Evolutionary conservation across 2,329 filamentous ascomycete genomes (phyloP), one percentile per base, ranked within the genome.

Genomic region (Simplicillium aogashimaense): DNA sequence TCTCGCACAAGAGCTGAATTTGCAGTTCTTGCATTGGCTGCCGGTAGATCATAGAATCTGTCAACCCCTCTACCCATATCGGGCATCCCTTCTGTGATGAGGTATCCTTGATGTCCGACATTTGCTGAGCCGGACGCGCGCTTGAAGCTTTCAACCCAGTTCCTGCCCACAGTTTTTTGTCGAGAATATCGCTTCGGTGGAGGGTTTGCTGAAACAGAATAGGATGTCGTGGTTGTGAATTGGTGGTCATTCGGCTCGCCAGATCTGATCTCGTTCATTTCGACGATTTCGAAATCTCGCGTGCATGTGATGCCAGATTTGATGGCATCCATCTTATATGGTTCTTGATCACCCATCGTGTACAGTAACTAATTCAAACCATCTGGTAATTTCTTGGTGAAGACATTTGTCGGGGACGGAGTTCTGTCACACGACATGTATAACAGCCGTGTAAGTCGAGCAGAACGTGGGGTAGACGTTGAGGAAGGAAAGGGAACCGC

Each of bases 1-100:
- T 75, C 77, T 52, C 85, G 70, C 37, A 81, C 75, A 29, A 94
- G 69, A 15, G 79, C 75, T 37, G 83, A 79, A 46, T 76, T 70
- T 2, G 84, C 81, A 1, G 84, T 86, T 53, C 85, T 78, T 47
- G 83, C 63, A 54, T 84, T 72, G 40, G 70, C 74, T 51, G 58
- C 57, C 15, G 61, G 61, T 29, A 72, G 45, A 47, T 72, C 68
- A 45, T 64, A 73, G 50, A 66, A 65, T 38, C 68, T 61, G 4
- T 55, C 50, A 25, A 52, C 53, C 17, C 32, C 36, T 14, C 34
- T 38, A 20, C 33, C 18, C 11, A 36, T 35, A 7, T 50, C 50
- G 7, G 54, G 48, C 34, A 41, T 47, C 18, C 44, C 45, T 42
- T 53, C 42, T 39, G 50, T 38, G 35, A 51, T 43, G 44, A 42